phyloP scores from a whole-genome alignment of 2,329 filamentous ascomycete genomes.

The Penicillium sp. region DNA sequence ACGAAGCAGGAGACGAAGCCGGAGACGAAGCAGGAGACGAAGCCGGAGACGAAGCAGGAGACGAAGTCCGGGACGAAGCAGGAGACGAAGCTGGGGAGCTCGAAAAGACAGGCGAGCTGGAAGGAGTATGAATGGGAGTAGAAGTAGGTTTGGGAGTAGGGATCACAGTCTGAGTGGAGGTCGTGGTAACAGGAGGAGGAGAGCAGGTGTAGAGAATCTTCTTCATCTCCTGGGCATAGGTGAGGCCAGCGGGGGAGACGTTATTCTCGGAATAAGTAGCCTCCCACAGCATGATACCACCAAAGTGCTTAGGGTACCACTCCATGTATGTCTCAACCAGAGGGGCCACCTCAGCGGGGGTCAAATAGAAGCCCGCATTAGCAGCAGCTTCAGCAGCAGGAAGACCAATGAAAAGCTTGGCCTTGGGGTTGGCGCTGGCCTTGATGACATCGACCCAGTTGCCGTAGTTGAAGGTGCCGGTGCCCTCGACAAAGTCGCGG shows the following conservation, averaged over 20 bases:
- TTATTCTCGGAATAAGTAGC: conserved; percentile 58
- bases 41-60: conserved; percentile 1
- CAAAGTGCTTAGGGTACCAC: conserved; percentile 54
- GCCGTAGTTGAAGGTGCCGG: conserved; percentile 53
- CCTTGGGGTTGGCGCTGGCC: conserved; percentile 46
- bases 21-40: not conserved
- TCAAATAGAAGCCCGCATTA: conserved; percentile 53
- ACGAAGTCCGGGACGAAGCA: too few species aligned
- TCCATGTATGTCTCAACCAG: conserved; percentile 54
- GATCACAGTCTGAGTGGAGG: conserved; percentile 23
- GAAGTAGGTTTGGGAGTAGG: conserved; percentile 15
- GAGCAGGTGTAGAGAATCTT: conserved; percentile 43
- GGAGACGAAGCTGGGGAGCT: conserved; percentile 13
- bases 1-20: too few species aligned
- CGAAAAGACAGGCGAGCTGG: conserved; percentile 7
- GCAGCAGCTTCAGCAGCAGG: conserved; percentile 44
- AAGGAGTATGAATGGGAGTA: not conserved
- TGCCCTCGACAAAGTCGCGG: conserved; percentile 46
- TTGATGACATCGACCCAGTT: conserved; percentile 53
- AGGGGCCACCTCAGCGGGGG: conserved; percentile 51
- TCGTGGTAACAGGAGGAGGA: conserved; percentile 27
- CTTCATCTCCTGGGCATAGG: conserved; percentile 58
- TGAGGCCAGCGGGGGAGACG: conserved; percentile 46
- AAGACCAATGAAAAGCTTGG: conserved; percentile 63
- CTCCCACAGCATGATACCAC: conserved; percentile 67